phyloP scores from a whole-genome alignment of 2,329 filamentous ascomycete genomes.

The Niveomyces coronatus region DNA sequence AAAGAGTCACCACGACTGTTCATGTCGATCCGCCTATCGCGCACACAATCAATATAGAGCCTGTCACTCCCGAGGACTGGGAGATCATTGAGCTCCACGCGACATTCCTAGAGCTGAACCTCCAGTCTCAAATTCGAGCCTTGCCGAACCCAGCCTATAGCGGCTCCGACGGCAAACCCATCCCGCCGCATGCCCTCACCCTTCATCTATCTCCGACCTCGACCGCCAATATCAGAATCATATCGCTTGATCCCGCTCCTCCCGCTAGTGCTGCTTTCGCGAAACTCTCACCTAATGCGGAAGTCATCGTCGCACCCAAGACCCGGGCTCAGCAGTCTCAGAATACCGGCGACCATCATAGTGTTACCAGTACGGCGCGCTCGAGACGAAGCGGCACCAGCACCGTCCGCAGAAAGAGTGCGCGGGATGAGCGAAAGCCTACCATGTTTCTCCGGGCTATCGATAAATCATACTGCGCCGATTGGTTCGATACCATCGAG shows the following conservation, averaged over 20 bases:
- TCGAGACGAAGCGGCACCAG: slow-evolving; percentile 72
- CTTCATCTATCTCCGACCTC: slow-evolving; percentile 92
- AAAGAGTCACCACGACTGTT: slow-evolving; percentile 61
- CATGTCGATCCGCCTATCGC: slow-evolving; percentile 86
- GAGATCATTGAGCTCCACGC: slow-evolving; percentile 98
- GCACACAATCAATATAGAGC: slow-evolving; percentile 94
- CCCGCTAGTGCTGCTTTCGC: slow-evolving; percentile 65
- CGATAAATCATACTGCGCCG: slow-evolving; percentile 55
- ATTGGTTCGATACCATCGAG: slow-evolving; percentile 68
- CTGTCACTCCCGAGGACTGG: slow-evolving; percentile 91
- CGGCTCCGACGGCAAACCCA: slow-evolving; percentile 36
- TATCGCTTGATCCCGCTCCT: slow-evolving; percentile 68
- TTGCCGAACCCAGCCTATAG: slow-evolving; percentile 73
- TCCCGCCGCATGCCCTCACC: slow-evolving; percentile 67
- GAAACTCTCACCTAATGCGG: slow-evolving; percentile 86
- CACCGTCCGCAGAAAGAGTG: slow-evolving; percentile 44
- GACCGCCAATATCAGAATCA: slow-evolving; percentile 81
- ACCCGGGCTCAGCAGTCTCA: slow-evolving; percentile 61
- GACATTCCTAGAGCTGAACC: slow-evolving; percentile 87
- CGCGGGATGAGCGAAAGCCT: slow-evolving; percentile 55
- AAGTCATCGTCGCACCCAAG: slow-evolving; percentile 96
- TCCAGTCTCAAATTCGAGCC: slow-evolving; percentile 84
- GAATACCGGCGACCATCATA: slow-evolving; percentile 62
- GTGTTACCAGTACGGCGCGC: slow-evolving; percentile 68
- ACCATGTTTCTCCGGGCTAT: slow-evolving; percentile 72